Percentiles rank a stretch among this genome's conserved stretches.
phyloP scores from a whole-genome alignment of 345 rosid species.

The Boechera retrofracta region DNA sequence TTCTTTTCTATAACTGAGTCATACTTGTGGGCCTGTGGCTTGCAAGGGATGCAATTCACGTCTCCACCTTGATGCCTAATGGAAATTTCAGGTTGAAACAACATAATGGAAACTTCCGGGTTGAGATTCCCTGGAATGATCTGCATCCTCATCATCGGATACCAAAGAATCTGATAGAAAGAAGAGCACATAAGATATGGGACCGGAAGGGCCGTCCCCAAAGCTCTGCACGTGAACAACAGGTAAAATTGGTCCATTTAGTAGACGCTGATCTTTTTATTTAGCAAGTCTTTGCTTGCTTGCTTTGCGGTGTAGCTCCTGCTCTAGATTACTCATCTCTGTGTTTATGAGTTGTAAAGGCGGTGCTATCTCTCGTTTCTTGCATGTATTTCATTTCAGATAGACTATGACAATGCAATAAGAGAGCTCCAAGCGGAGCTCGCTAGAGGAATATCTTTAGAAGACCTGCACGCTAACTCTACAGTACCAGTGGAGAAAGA shows the following conservation, averaged over 20 bases:
- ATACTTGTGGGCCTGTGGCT: conserved; percentile 35
- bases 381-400: conserved; percentile 45
- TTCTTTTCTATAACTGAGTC: conserved; percentile 3
- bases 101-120: conserved; percentile 59
- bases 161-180: conserved; percentile 55
- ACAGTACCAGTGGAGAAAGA: conserved; percentile 37
- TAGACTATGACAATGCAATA: conserved; percentile 57
- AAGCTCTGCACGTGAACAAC: conserved; percentile 54
- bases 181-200: conserved; percentile 62
- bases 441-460: conserved; percentile 53
- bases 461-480: conserved; percentile 48
- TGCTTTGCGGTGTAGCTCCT: neutral
- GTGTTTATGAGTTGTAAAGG: conserved; percentile 12
- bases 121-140: conserved; percentile 60
- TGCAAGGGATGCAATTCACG: conserved; percentile 19
- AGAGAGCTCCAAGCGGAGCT: conserved; percentile 60
- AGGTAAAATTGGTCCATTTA: conserved; percentile 45
- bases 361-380: conserved; percentile 14
- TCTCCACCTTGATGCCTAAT: conserved; percentile 28
- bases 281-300: neutral
- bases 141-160: conserved; percentile 44
- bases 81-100: conserved; percentile 53
- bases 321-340: conserved; percentile 21
- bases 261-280: conserved; percentile 10
- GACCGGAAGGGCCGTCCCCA: conserved; percentile 60